A percentile compares a stretch with the other conserved stretches of the same genome.
phyloP scores from a whole-genome alignment of 1,284 basidiomycete genomes.

The Grifola frondosa region DNA sequence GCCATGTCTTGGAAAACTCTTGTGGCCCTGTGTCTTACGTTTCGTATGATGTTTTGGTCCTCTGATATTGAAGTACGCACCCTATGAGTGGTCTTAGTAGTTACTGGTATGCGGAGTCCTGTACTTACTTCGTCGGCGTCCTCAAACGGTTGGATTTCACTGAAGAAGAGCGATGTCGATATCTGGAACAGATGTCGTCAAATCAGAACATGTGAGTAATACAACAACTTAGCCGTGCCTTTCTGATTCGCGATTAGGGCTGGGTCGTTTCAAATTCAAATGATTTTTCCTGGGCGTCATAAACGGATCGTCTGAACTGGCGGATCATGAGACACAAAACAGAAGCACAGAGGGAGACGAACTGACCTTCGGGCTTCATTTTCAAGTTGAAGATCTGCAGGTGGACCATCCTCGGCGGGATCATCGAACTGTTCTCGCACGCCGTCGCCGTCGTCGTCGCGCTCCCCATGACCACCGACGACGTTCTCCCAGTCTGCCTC shows the following conservation, averaged over 20 bases:
- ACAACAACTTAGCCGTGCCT: too few species aligned
- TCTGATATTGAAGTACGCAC: too few species aligned
- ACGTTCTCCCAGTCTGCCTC: slow-evolving; percentile 38
- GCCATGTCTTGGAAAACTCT: too few species aligned
- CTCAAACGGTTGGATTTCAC: slow-evolving; percentile 9
- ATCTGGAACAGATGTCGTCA: slow-evolving; percentile 3
- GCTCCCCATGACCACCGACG: slow-evolving; percentile 27
- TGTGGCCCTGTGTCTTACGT: too few species aligned
- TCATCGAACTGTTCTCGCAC: slow-evolving; percentile 30
- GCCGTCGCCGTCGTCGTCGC: slow-evolving; percentile 28
- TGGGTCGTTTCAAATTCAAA: slow-evolving; percentile 1
- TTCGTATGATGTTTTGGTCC: too few species aligned
- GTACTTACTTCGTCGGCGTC: slow-evolving; percentile 17
- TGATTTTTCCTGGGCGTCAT: too few species aligned
- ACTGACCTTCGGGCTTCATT: not conserved
- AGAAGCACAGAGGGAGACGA: not conserved
- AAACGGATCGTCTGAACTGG: slow-evolving; percentile 8
- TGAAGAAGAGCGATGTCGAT: slow-evolving; percentile 17
- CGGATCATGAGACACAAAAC: not conserved
- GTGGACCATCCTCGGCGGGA: slow-evolving; percentile 30
- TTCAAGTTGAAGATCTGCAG: slow-evolving; percentile 16
- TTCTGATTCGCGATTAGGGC: slow-evolving; percentile 16
- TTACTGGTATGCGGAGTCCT: too few species aligned
- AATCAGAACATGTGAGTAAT: not conserved
- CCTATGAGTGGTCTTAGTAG: too few species aligned